Evolutionary conservation across 2,329 filamentous ascomycete genomes (phyloP), one percentile per base, ranked within the genome.

Genomic region (Zopfia rhizophila): DNA sequence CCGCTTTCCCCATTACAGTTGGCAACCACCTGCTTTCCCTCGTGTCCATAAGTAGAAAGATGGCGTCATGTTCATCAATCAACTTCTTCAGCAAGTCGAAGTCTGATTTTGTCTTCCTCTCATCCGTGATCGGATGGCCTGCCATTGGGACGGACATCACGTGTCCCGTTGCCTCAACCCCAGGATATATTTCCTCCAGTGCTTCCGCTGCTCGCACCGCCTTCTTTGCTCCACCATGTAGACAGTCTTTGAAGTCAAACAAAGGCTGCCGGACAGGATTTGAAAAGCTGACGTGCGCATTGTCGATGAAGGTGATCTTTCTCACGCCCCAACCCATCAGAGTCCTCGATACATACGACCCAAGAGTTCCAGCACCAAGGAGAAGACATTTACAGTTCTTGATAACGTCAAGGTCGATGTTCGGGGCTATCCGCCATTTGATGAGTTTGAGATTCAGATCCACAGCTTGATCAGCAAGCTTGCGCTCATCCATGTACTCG

Each of bases 11-110:
- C 87, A 99, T 96, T 12, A 99, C 85, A 0, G 93, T 97, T 1
- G 94, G 94, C 28, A 99, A 78, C 94, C 94, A 99, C 55, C 94
- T 82, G 33, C 90, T 94, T 73, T 99, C 94, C 52, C 94, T 81
- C 7, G 91, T 96, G 63, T 97, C 93, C 91, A 97, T 96, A 4
- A 99, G 82, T n/a, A 99, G 78, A 68, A 99, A 99, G 18, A 99
- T 86, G 13, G 83, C 92, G 66, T 99, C 94, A 64, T 99, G 94
- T 18, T 87, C 83, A 36, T 91, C 82, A 42, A 99, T 87, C 11
- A 99, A 77, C 36, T 79, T 72, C 61, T 89, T 82, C 3, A 99
- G 76, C 52, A 83, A 85, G 45, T 90, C 85, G 61, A 90, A 96
- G 38, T 97, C 89, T 5, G 74, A 75, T 56, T 85, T 86, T 1